phyloP scores from a whole-genome alignment of 768 basidiomycete species.

The Zangia roseola region DNA sequence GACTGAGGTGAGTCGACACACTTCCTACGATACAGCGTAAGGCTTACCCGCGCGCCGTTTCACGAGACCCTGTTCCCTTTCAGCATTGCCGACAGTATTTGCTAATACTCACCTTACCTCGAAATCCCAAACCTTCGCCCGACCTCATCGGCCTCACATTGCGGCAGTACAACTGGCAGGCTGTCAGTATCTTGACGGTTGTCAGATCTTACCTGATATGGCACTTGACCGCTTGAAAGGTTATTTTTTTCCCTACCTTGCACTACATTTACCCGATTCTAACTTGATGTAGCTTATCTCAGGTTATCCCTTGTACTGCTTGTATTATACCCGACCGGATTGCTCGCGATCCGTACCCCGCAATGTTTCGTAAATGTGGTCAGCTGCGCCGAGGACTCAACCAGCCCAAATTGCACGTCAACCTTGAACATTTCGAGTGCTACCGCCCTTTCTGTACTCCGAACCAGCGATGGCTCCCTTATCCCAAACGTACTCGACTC shows the following conservation, averaged over 20 bases:
- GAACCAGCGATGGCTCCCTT: slow-evolving; percentile 4
- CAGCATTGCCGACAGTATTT: too few species aligned
- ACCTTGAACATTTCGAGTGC: background rate
- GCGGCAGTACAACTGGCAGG: too few species aligned
- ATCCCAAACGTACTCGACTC: background rate
- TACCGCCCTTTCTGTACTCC: slow-evolving; percentile 15
- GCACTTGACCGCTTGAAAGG: background rate
- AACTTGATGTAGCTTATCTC: background rate
- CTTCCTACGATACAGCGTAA: too few species aligned
- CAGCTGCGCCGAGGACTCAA: background rate
- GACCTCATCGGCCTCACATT: too few species aligned
- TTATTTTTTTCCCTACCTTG: background rate
- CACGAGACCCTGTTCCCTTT: too few species aligned
- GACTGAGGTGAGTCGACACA: too few species aligned
- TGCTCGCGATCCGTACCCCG: background rate
- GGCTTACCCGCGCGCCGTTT: too few species aligned
- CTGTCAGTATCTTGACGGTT: too few species aligned
- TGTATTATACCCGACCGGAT: background rate
- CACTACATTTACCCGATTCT: too few species aligned
- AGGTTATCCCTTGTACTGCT: background rate
- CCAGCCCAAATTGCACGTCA: slow-evolving; percentile 3
- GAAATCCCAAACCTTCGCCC: too few species aligned
- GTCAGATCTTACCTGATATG: slow-evolving; percentile 12
- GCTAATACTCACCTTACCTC: too few species aligned
- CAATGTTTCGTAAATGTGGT: slow-evolving; percentile 12